These are phyloP conservation scores for Leptographium galeiforme DNA, from an alignment of 2,329 filamentous ascomycete genomes.

Conservation along the genomic window DNA sequence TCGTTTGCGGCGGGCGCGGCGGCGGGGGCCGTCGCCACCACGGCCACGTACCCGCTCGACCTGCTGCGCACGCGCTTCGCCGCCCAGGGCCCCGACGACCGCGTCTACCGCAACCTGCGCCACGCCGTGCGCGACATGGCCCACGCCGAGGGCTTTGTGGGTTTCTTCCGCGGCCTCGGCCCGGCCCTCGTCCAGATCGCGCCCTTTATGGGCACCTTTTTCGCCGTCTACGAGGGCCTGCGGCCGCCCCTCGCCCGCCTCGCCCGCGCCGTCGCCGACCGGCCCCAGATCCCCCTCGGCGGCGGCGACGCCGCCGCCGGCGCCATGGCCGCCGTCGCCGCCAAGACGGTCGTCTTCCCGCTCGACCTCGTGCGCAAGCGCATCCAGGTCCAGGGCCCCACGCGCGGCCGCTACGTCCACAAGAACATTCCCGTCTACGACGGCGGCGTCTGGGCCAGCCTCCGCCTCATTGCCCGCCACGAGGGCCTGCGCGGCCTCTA, in stretches of 20 bases:
- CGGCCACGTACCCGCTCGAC: conserved; percentile 81
- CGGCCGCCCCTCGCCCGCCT: conserved; percentile 43
- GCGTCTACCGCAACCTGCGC: conserved; percentile 62
- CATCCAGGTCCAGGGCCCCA: conserved; percentile 90
- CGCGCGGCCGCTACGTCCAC: conserved; percentile 63
- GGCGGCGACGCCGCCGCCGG: conserved; percentile 76
- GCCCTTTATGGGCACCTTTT: conserved; percentile 96
- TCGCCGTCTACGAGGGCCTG: conserved; percentile 72
- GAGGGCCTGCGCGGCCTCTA: conserved; percentile 78
- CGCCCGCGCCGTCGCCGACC: not conserved
- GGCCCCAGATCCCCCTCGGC: conserved; percentile 44
- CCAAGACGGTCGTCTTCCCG: conserved; percentile 86
- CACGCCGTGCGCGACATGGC: conserved; percentile 60
- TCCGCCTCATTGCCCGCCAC: conserved; percentile 51
- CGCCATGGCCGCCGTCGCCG: conserved; percentile 60
- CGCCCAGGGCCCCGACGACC: conserved; percentile 65
- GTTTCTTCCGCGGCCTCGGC: conserved; percentile 79
- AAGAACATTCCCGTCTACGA: conserved; percentile 77
- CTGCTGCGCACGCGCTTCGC: conserved; percentile 88
- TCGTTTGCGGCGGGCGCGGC: conserved; percentile 73
- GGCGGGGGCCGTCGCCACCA: conserved; percentile 72
- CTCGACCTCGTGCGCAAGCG: conserved; percentile 86
- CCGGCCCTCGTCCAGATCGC: conserved; percentile 80
- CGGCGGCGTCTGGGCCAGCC: conserved; percentile 49
- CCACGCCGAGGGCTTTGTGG: conserved; percentile 57